Conservation (phyloP, 805 yeast species). For the Pichia pseudocactophila region DNA sequence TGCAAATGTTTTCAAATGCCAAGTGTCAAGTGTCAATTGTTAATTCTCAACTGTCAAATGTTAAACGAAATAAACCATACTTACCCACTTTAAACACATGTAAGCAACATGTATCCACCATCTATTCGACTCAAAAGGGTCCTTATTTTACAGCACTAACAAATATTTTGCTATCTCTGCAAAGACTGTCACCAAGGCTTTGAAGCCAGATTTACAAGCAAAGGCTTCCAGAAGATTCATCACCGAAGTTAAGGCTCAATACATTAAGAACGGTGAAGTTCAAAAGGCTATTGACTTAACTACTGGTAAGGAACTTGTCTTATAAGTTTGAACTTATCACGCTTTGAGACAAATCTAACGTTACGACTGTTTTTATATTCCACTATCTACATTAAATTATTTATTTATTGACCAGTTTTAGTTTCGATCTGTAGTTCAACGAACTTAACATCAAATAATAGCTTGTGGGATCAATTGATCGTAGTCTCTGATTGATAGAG, state of each 20-base stretch:
- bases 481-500: no score
- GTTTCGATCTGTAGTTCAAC: no score
- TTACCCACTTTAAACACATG: no score
- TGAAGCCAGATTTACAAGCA: slow-evolving; percentile 78
- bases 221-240: slow-evolving; percentile 62
- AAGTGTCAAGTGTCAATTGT: no score
- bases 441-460: no score
- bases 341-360: background rate
- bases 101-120: no score
- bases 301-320: slow-evolving; percentile 14
- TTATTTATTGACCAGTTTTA: background rate
- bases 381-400: slow-evolving; percentile 1
- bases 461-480: no score
- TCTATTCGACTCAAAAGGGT: no score
- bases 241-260: slow-evolving; percentile 67
- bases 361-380: slow-evolving; percentile 2
- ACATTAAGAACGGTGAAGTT: slow-evolving; percentile 59
- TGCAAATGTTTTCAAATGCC: no score
- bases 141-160: slow-evolving; percentile 47
- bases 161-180: slow-evolving; percentile 88
- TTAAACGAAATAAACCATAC: no score
- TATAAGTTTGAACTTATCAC: background rate
- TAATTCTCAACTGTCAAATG: no score
- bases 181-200: slow-evolving; percentile 74
- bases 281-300: slow-evolving; percentile 20